Conservation (phyloP, 2,329 filamentous ascomycete species). For the Macrophomina phaseolina region DNA sequence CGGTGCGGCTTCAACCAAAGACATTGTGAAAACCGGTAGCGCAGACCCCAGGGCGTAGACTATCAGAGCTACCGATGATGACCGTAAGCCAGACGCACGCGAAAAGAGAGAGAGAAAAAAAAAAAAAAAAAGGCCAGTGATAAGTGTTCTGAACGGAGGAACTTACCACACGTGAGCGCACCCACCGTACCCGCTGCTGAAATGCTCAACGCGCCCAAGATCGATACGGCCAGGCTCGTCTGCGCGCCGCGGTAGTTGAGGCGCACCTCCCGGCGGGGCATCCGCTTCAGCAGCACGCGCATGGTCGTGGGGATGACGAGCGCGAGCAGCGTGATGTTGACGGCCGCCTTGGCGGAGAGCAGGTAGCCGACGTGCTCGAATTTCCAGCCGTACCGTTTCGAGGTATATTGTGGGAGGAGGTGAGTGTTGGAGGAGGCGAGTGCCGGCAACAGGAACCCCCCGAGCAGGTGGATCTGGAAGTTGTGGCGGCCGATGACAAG, state of each 20-base stretch:
- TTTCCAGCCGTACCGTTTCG: conserved; percentile 46
- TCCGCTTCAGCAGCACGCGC: conserved; percentile 33
- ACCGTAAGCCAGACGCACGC: neutral
- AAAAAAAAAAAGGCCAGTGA: neutral
- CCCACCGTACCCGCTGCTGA: conserved; percentile 40
- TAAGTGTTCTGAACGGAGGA: neutral
- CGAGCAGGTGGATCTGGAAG: conserved; percentile 40
- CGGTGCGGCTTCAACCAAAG: conserved; percentile 41
- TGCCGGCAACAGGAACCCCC: conserved; percentile 43
- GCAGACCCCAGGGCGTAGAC: conserved; percentile 47
- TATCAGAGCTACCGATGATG: conserved; percentile 36
- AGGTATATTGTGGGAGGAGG: conserved; percentile 46
- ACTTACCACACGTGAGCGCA: conserved; percentile 40
- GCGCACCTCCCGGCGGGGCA: neutral
- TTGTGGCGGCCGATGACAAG: conserved; percentile 31
- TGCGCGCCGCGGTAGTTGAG: conserved; percentile 42
- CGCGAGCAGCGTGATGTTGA: conserved; percentile 43
- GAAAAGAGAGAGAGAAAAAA: neutral
- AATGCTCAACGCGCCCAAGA: conserved; percentile 42
- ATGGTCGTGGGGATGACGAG: conserved; percentile 43
- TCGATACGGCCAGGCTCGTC: conserved; percentile 40
- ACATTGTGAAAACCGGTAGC: conserved; percentile 46
- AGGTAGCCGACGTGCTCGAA: conserved; percentile 46
- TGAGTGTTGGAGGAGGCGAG: conserved; percentile 47
- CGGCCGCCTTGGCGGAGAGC: conserved; percentile 44